phyloP scores from a whole-genome alignment of 305 asterid genomes.

The Fraxinus floribunda region DNA sequence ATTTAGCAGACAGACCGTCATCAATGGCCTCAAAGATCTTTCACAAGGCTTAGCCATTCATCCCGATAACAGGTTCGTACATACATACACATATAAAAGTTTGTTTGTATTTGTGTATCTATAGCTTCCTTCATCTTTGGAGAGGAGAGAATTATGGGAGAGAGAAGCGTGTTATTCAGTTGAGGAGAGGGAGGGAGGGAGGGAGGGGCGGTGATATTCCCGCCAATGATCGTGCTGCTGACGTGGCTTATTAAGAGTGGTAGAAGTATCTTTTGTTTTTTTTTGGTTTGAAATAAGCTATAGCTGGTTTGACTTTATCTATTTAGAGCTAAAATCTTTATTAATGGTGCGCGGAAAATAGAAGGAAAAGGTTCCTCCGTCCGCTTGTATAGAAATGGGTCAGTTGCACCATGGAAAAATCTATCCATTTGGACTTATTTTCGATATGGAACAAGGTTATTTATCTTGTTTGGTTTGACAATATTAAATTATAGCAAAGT shows the following conservation, averaged over 20 bases:
- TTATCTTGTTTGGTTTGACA: not conserved
- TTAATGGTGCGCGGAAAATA: not conserved
- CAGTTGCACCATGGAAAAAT: not conserved
- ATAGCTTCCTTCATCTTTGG: not conserved
- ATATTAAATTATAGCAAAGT: not conserved
- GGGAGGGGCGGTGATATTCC: not conserved
- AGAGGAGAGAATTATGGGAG: not conserved
- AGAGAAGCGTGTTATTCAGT: not conserved
- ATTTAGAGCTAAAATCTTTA: not conserved
- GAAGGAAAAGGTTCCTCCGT: not conserved
- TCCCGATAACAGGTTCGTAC: constrained; percentile 63
- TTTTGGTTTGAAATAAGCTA: constrained; percentile 5
- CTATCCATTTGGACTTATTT: not conserved
- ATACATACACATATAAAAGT: not conserved
- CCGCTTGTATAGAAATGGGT: not conserved
- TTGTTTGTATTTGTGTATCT: not conserved
- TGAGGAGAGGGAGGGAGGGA: not conserved
- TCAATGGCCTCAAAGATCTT: constrained; percentile 57
- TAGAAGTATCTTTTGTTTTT: not conserved
- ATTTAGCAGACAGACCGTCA: constrained; percentile 54
- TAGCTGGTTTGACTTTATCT: not conserved
- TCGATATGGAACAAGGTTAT: not conserved
- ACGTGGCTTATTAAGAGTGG: constrained; percentile 26
- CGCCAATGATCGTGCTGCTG: not conserved
- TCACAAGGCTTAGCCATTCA: constrained; percentile 53